Base-by-base conservation (phyloP, 2,329 filamentous ascomycete genomes). In the Hymenotorrendiella dingleyae region DNA sequence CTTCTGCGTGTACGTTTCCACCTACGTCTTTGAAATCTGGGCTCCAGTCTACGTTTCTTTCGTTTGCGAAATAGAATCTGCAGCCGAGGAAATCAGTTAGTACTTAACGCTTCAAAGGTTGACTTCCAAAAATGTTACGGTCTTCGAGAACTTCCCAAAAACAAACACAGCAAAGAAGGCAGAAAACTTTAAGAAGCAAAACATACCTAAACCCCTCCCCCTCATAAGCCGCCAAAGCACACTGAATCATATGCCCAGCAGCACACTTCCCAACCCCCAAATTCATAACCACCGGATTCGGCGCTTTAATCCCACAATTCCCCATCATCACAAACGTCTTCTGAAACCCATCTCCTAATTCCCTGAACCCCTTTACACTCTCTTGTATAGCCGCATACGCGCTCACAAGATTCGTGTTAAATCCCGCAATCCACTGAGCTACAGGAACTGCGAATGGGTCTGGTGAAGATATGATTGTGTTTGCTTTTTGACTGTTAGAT, bases 61-160 rank as follows among this genome's bases (percentile, higher is more conserved):
- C 68, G 38, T 76, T 71, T 3, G 59, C 67, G 42, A 70, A 76
- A 48, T 74, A 74, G 50, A 76, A 76, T 29, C 38, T 41, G 19
- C 17, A n/a, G n/a, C 11, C 21, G 4, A 34, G 22, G 12, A 38
- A 27, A n/a, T 26, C 36, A 6, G 14, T 38, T 14, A 19, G 17
- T 12, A 16, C 33, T 36, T n/a, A n/a, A n/a, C n/a, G n/a, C n/a
- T n/a, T n/a, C n/a, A n/a, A n/a, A n/a, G n/a, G n/a, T n/a, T n/a
- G n/a, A n/a, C n/a, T n/a, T n/a, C n/a, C n/a, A n/a, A n/a, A n/a
- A n/a, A n/a, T n/a, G n/a, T n/a, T n/a, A n/a, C n/a, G n/a, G n/a
- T 8, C 10, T 11, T 6, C 6, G 11, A 10, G 5, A 19, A 22
- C 9, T n/a, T n/a, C 21, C 11, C 8, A 4, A 4, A 8, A 10